Evolutionary conservation across 768 basidiomycete species (phyloP).

Genomic region (Lanmaoa pseudosensibilis): DNA sequence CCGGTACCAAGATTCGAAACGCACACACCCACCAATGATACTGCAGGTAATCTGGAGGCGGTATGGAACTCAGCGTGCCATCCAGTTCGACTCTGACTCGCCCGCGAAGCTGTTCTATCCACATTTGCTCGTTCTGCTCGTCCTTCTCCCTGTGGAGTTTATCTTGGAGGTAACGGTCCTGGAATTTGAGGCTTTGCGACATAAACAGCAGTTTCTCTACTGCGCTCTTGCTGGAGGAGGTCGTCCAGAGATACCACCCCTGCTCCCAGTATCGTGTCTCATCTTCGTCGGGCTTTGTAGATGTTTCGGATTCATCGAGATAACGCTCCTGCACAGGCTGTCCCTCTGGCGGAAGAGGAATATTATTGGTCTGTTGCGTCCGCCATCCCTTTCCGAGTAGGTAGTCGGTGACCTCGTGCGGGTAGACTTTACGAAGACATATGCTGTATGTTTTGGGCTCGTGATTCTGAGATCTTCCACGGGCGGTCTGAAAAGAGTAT

Average conservation of each 20-base stretch:
- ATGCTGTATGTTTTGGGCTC: constrained; percentile 58
- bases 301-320: constrained; percentile 11
- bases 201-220: constrained; percentile 60
- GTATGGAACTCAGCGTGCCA: constrained; percentile 30
- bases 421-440: constrained; percentile 65
- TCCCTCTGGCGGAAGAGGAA: constrained; percentile 67
- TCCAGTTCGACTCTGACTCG: constrained; percentile 26
- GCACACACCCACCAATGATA: constrained; percentile 40
- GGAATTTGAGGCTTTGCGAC: constrained; percentile 51
- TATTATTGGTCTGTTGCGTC: constrained; percentile 48
- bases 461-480: constrained; percentile 48
- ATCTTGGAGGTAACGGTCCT: constrained; percentile 37
- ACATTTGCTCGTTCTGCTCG: constrained; percentile 52
- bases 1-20: not conserved
- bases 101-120: constrained; percentile 30
- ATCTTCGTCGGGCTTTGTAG: constrained; percentile 30
- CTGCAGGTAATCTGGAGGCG: constrained; percentile 22
- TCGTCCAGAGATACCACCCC: constrained; percentile 76
- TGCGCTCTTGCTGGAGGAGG: constrained; percentile 49
- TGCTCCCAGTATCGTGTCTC: constrained; percentile 63
- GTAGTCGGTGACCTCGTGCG: constrained; percentile 63
- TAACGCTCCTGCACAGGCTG: constrained; percentile 41
- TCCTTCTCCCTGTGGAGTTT: constrained; percentile 44
- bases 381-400: constrained; percentile 37
- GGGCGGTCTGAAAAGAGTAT: constrained; percentile 58